A percentile compares a stretch with the other conserved stretches of the same genome.
phyloP scores from a whole-genome alignment of 2,329 filamentous ascomycete genomes.

The Aspergillus sp. region DNA sequence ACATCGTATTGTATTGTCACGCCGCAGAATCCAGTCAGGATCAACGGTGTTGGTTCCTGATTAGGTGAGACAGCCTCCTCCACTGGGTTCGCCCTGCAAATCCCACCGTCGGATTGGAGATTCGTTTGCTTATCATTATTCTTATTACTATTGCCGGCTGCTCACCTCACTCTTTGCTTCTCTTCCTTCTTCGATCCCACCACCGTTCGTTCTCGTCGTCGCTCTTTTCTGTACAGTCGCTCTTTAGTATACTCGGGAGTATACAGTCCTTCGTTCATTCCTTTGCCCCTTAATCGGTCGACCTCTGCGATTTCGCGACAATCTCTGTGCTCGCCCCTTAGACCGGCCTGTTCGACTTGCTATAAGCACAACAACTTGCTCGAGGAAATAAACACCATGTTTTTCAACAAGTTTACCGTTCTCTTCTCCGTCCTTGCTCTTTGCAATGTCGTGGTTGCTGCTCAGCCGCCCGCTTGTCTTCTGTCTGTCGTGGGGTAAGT shows the following conservation, averaged over 20 bases:
- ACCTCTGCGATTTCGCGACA: background rate
- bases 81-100: slow-evolving; percentile 10
- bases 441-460: slow-evolving; percentile 34
- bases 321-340: slow-evolving; percentile 3
- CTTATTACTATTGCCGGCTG: background rate
- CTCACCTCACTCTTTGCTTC: slow-evolving; percentile 8
- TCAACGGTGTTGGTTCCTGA: slow-evolving; percentile 6
- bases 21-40: background rate
- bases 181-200: slow-evolving; percentile 8
- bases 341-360: background rate
- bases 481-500: slow-evolving; percentile 43
- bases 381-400: slow-evolving; percentile 31
- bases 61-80: slow-evolving; percentile 5
- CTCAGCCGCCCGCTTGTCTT: slow-evolving; percentile 43
- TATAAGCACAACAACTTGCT: background rate
- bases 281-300: slow-evolving; percentile 6
- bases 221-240: slow-evolving; percentile 5
- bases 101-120: slow-evolving; percentile 6
- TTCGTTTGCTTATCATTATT: background rate
- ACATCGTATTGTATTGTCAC: background rate
- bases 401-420: slow-evolving; percentile 37
- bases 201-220: slow-evolving; percentile 8
- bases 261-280: slow-evolving; percentile 1
- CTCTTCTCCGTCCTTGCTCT: slow-evolving; percentile 39
- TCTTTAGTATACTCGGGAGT: slow-evolving; percentile 6